phyloP scores from a whole-genome alignment of 2,329 filamentous ascomycete genomes.

The Acarospora socialis region DNA sequence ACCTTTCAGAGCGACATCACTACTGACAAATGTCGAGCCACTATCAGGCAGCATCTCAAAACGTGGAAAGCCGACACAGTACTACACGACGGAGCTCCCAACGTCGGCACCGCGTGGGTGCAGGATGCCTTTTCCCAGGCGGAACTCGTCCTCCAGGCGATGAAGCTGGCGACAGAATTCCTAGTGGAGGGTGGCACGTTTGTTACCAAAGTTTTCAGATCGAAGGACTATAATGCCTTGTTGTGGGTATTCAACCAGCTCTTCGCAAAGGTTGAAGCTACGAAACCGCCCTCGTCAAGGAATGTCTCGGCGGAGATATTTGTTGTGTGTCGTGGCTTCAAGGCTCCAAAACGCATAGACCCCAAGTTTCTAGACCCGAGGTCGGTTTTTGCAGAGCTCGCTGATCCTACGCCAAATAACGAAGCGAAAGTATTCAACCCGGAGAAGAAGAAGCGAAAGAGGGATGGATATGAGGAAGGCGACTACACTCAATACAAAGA shows the following conservation, averaged over 20 bases:
- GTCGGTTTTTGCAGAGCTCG: constrained; percentile 84
- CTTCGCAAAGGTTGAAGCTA: constrained; percentile 89
- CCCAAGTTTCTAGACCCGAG: constrained; percentile 81
- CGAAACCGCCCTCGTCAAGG: constrained; percentile 87
- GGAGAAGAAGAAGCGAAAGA: constrained; percentile 91
- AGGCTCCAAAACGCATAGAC: constrained; percentile 86
- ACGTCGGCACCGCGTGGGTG: constrained; percentile 94
- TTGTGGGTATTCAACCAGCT: constrained; percentile 97
- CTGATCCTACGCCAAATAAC: constrained; percentile 75
- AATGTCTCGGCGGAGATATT: constrained; percentile 98
- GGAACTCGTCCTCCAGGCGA: constrained; percentile 73
- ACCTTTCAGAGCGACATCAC: constrained; percentile 97
- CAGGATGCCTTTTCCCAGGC: constrained; percentile 98
- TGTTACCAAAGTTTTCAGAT: constrained; percentile 93
- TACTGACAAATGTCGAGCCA: constrained; percentile 86
- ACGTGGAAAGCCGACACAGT: constrained; percentile 94
- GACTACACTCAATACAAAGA: constrained; percentile 91
- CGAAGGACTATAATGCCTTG: constrained; percentile 90
- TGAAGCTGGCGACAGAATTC: constrained; percentile 93
- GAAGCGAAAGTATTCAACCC: constrained; percentile 98
- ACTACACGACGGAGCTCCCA: constrained; percentile 90
- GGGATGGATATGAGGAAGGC: constrained; percentile 94
- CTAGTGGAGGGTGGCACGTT: constrained; percentile 79
- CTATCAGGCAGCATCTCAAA: constrained; percentile 78
- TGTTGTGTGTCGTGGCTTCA: constrained; percentile 89